phyloP scores from a whole-genome alignment of 768 basidiomycete species.

The Mycena olivaceomarginata region DNA sequence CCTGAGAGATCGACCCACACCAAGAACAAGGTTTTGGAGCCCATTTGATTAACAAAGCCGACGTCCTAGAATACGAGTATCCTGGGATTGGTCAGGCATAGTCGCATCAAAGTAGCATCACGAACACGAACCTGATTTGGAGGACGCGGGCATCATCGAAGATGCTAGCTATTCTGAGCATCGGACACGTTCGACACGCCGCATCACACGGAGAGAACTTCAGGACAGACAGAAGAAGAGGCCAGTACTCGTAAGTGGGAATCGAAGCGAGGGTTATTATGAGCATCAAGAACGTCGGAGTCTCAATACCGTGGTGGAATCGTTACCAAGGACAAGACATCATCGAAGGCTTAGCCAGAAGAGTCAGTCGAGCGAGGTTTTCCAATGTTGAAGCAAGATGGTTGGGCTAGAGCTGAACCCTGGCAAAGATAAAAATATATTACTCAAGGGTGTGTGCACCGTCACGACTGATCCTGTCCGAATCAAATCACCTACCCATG shows the following conservation, averaged over 20 bases:
- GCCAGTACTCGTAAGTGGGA: neutral
- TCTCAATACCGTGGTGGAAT: neutral
- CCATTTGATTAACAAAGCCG: too few species aligned
- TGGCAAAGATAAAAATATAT: neutral
- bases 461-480: neutral
- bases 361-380: too few species aligned
- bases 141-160: constrained; percentile 5
- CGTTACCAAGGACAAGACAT: neutral
- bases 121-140: neutral
- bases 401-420: neutral
- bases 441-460: neutral
- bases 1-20: too few species aligned
- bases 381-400: neutral
- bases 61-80: too few species aligned
- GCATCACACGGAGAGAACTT: neutral
- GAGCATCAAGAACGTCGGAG: neutral
- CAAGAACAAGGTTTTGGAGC: too few species aligned
- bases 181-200: neutral
- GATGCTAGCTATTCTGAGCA: neutral
- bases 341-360: neutral
- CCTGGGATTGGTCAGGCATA: neutral
- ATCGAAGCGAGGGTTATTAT: neutral
- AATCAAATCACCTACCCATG: constrained; percentile 7
- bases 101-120: constrained; percentile 5
- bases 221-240: neutral